phyloP scores from a whole-genome alignment of 2,329 filamentous ascomycete genomes.

The Davidsoniella virescens region DNA sequence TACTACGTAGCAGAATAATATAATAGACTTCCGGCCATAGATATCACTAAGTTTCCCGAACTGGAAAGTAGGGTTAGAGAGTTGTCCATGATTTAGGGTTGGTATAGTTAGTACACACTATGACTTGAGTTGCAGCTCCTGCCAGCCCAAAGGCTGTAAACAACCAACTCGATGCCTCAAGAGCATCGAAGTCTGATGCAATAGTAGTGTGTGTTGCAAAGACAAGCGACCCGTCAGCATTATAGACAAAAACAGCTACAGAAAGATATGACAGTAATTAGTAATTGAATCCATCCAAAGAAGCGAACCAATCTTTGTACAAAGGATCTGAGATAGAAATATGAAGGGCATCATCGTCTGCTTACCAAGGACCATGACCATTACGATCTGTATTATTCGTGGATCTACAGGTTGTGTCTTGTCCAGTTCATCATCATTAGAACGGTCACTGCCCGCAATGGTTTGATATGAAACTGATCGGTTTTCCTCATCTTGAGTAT shows the following conservation, averaged over 20 bases:
- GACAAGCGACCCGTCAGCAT: constrained; percentile 47
- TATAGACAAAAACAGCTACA: constrained; percentile 39
- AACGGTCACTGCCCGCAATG: no score
- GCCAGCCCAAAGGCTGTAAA: constrained; percentile 21
- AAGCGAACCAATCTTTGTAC: neutral
- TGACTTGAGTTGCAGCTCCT: constrained; percentile 19
- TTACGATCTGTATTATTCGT: constrained; percentile 7
- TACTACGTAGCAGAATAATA: constrained; percentile 18
- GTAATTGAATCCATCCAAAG: neutral
- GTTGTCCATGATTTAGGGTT: neutral
- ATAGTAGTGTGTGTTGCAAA: constrained; percentile 49
- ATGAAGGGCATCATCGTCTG: no score
- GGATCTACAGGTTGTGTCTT: neutral
- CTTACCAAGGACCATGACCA: constrained; percentile 15
- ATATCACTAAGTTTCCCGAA: constrained; percentile 20
- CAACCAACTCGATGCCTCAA: constrained; percentile 34
- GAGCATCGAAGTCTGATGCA: constrained; percentile 41
- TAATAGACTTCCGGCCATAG: constrained; percentile 17
- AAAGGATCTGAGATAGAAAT: neutral
- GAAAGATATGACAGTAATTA: neutral
- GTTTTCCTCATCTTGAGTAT: no score
- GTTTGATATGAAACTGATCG: no score
- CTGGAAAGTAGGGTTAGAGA: constrained; percentile 10
- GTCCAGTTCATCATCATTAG: no score
- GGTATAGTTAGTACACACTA: constrained; percentile 9